phyloP scores from a whole-genome alignment of 805 yeast species.

The Metschnikowia lachancei region DNA sequence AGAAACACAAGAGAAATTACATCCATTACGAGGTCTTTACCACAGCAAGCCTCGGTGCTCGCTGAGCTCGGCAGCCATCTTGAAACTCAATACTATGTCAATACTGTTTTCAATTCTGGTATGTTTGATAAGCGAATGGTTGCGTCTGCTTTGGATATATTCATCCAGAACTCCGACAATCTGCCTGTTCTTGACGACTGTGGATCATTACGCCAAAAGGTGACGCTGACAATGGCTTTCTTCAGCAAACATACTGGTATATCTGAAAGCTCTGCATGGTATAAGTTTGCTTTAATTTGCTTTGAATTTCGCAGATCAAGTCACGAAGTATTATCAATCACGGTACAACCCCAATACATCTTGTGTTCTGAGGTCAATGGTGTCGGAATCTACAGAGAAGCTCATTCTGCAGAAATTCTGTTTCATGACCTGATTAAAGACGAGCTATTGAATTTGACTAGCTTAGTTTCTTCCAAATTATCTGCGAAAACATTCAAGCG shows the following conservation, averaged over 20 bases:
- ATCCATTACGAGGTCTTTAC: slow-evolving; percentile 31
- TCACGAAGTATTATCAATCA: slow-evolving; percentile 54
- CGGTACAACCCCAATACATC: slow-evolving; percentile 12
- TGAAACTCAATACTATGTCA: slow-evolving; percentile 6
- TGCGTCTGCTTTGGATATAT: slow-evolving; percentile 51
- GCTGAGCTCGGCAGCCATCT: slow-evolving; percentile 9
- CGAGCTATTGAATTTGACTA: slow-evolving; percentile 23
- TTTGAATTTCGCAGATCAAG: slow-evolving; percentile 62
- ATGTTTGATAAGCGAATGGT: slow-evolving; percentile 49
- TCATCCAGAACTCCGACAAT: slow-evolving; percentile 40
- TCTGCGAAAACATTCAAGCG: slow-evolving; percentile 32
- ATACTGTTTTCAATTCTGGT: slow-evolving; percentile 46
- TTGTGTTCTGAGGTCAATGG: slow-evolving; percentile 35
- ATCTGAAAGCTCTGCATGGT: slow-evolving; percentile 54
- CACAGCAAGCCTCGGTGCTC: slow-evolving; percentile 25
- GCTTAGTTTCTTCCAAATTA: slow-evolving; percentile 23
- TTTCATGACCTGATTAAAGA: slow-evolving; percentile 17
- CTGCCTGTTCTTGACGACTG: slow-evolving; percentile 9
- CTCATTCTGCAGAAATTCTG: slow-evolving; percentile 32
- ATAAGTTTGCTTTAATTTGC: slow-evolving; percentile 67
- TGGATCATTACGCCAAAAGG: slow-evolving; percentile 25
- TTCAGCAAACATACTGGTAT: slow-evolving; percentile 23
- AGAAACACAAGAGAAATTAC: slow-evolving; percentile 3
- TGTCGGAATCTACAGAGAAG: slow-evolving; percentile 29
- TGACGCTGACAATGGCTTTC: slow-evolving; percentile 13